Evolutionary conservation across 2,329 filamentous ascomycete species (phyloP).

Genomic region (Fusarium floridanum): DNA sequence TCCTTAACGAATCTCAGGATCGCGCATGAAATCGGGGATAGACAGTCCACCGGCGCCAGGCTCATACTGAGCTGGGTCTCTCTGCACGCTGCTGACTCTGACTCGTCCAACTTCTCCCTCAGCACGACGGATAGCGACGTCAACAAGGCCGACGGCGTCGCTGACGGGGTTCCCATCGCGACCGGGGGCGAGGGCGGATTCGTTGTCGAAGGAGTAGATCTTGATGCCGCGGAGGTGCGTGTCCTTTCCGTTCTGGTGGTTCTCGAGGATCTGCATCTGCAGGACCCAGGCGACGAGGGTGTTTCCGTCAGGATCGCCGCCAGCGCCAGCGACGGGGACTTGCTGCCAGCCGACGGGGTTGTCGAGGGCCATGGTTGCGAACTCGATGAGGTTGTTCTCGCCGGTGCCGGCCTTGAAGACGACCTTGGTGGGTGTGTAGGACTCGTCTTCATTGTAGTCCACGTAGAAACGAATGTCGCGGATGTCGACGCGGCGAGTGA

Average conservation of each 20-base stretch:
- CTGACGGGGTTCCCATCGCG: slow-evolving; percentile 51
- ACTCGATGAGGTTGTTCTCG: slow-evolving; percentile 91
- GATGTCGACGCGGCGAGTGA: slow-evolving; percentile 85
- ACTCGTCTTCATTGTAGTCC: slow-evolving; percentile 93
- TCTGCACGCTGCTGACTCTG: slow-evolving; percentile 47
- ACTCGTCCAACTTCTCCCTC: slow-evolving; percentile 21
- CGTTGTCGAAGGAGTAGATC: slow-evolving; percentile 75
- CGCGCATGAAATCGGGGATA: slow-evolving; percentile 59
- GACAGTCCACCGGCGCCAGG: slow-evolving; percentile 52
- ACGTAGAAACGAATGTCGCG: slow-evolving; percentile 85
- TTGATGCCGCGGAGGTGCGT: slow-evolving; percentile 96
- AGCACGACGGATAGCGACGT: slow-evolving; percentile 26
- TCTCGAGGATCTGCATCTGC: slow-evolving; percentile 91
- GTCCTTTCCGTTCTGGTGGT: slow-evolving; percentile 99
- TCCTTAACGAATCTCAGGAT: slow-evolving; percentile 56
- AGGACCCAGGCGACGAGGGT: slow-evolving; percentile 90
- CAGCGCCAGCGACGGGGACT: slow-evolving; percentile 71
- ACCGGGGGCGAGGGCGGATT: slow-evolving; percentile 58
- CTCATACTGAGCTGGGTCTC: slow-evolving; percentile 49
- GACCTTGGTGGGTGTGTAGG: slow-evolving; percentile 95
- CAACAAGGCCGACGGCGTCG: slow-evolving; percentile 47
- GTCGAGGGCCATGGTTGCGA: slow-evolving; percentile 82
- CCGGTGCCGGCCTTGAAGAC: slow-evolving; percentile 90
- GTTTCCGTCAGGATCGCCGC: slow-evolving; percentile 74
- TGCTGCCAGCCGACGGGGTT: slow-evolving; percentile 92